These are phyloP conservation scores for Cadophora sp. DNA, from an alignment of 2,329 filamentous ascomycete species.

Conservation along the genomic window DNA sequence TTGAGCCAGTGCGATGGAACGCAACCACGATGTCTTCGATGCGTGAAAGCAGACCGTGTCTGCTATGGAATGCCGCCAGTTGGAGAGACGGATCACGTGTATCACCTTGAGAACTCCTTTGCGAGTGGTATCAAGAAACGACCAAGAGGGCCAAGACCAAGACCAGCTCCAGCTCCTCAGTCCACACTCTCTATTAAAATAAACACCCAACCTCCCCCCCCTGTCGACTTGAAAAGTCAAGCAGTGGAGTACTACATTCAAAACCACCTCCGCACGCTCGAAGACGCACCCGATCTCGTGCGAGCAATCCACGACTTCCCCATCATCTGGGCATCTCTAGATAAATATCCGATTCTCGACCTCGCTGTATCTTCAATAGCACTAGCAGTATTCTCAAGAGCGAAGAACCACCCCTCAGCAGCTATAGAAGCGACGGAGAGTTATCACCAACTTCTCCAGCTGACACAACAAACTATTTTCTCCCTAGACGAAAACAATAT, in stretches of 20 bases:
- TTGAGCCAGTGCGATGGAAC: slow-evolving; percentile 38
- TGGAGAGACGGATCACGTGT: not conserved
- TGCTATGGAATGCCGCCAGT: not conserved
- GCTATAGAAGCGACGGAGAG: slow-evolving; percentile 38
- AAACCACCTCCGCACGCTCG: slow-evolving; percentile 35
- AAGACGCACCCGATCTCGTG: slow-evolving; percentile 30
- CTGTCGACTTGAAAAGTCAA: slow-evolving; percentile 38
- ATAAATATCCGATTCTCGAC: slow-evolving; percentile 37
- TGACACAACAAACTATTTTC: slow-evolving; percentile 18
- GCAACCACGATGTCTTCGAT: not conserved
- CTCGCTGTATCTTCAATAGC: slow-evolving; percentile 43
- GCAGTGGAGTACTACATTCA: slow-evolving; percentile 42
- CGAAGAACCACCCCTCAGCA: slow-evolving; percentile 36
- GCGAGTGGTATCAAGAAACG: slow-evolving; percentile 44
- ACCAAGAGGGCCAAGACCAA: slow-evolving; percentile 44
- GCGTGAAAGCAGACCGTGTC: not conserved
- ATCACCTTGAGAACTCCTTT: slow-evolving; percentile 43
- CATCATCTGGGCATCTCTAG: slow-evolving; percentile 2
- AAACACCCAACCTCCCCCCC: slow-evolving; percentile 13
- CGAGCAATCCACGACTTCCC: slow-evolving; percentile 22
- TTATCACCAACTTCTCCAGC: slow-evolving; percentile 38
- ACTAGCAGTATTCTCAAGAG: slow-evolving; percentile 42
- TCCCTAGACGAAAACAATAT: slow-evolving; percentile 25
- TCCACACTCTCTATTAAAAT: not conserved
- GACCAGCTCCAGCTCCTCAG: not conserved